Evolutionary conservation across 192 early-diverging fungal genomes (phyloP).

Genomic region (Piromyces sp.): DNA sequence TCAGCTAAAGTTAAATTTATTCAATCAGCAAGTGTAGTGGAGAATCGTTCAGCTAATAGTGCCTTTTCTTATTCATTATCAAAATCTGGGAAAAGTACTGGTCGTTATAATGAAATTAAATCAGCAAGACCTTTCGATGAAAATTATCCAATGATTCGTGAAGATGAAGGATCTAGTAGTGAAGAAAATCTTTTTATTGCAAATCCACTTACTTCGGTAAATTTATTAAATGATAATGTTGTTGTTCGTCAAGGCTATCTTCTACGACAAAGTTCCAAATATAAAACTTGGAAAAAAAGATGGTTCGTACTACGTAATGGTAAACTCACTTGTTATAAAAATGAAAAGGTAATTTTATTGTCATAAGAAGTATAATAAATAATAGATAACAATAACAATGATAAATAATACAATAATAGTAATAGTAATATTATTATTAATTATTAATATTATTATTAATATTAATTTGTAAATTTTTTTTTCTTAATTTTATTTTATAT

Average conservation of each 20-base stretch:
- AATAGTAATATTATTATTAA: too few species aligned
- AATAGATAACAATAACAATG: too few species aligned
- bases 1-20: background rate
- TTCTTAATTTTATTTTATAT: too few species aligned
- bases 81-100: background rate
- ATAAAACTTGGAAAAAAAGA: background rate
- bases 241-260: background rate
- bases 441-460: too few species aligned
- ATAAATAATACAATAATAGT: too few species aligned
- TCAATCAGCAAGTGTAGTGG: background rate
- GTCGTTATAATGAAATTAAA: background rate
- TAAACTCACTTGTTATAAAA: background rate
- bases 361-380: too few species aligned
- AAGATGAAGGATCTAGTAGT: background rate
- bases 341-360: background rate
- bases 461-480: too few species aligned
- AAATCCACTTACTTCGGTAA: background rate
- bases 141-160: background rate
- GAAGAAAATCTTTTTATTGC: background rate
- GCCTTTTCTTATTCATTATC: background rate
- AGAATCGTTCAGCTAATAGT: background rate
- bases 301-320: background rate
- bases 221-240: background rate
- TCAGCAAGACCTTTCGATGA: background rate
- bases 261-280: background rate